Conservation (phyloP, 768 basidiomycete species). For the Suillus lakei region DNA sequence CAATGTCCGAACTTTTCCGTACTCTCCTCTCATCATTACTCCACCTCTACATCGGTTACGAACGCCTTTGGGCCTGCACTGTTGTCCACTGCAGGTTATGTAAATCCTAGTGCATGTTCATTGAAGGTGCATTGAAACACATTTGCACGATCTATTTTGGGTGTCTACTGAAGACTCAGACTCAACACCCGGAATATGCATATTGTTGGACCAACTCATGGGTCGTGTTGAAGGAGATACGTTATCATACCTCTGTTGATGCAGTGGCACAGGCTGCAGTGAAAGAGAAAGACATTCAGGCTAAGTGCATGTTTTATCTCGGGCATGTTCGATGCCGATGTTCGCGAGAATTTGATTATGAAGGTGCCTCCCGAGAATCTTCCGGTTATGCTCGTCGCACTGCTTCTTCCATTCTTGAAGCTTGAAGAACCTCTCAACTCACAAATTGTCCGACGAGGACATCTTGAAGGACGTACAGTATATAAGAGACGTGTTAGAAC, state of each 20-base stretch:
- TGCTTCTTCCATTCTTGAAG: slow-evolving; percentile 84
- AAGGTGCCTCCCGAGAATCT: slow-evolving; percentile 89
- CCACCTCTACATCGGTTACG: too few species aligned
- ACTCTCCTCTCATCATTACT: too few species aligned
- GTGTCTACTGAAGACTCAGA: too few species aligned
- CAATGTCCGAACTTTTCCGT: too few species aligned
- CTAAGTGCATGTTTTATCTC: slow-evolving; percentile 42
- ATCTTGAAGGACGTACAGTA: slow-evolving; percentile 90
- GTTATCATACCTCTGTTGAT: slow-evolving; percentile 87
- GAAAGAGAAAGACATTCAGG: slow-evolving; percentile 94
- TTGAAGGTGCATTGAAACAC: too few species aligned
- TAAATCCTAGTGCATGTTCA: too few species aligned
- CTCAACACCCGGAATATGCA: too few species aligned
- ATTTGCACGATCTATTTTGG: too few species aligned
- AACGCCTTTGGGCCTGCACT: too few species aligned
- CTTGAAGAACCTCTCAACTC: slow-evolving; percentile 79
- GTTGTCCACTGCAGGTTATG: too few species aligned
- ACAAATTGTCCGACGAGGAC: slow-evolving; percentile 97
- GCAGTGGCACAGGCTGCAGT: slow-evolving; percentile 86
- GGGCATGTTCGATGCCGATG: slow-evolving; percentile 11
- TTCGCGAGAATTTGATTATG: slow-evolving; percentile 77
- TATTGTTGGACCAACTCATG: too few species aligned
- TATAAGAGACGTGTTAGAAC: slow-evolving; percentile 83
- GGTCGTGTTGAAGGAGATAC: slow-evolving; percentile 79
- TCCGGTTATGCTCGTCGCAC: slow-evolving; percentile 89